These are phyloP conservation scores for Pholiota adiposa DNA, from an alignment of 1,284 basidiomycete genomes.

Conservation along the genomic window DNA sequence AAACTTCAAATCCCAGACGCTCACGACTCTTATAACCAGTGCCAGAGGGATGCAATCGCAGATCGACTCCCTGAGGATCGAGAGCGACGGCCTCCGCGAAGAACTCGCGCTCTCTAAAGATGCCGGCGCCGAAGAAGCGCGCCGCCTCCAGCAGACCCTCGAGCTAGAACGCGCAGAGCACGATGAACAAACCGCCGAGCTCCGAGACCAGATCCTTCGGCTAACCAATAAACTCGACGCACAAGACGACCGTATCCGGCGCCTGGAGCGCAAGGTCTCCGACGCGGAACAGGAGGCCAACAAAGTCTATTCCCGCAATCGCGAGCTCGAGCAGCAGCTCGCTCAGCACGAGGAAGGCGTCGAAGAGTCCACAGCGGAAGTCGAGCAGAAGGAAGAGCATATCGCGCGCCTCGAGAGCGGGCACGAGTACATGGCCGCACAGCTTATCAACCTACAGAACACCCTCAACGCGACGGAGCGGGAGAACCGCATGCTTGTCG, in stretches of 20 bases:
- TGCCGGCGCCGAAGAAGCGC: slow-evolving; percentile 3
- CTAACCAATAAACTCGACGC: slow-evolving; percentile 6
- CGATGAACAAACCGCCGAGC: slow-evolving; percentile 2
- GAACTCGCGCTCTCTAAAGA: not conserved
- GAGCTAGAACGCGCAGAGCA: slow-evolving; percentile 18
- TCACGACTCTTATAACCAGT: slow-evolving; percentile 9
- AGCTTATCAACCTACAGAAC: slow-evolving; percentile 26
- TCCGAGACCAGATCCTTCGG: not conserved
- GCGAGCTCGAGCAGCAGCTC: slow-evolving; percentile 17
- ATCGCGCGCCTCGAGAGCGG: slow-evolving; percentile 22
- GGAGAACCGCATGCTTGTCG: slow-evolving; percentile 35
- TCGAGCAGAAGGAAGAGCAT: slow-evolving; percentile 23
- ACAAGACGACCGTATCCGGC: not conserved
- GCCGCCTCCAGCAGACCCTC: slow-evolving; percentile 18
- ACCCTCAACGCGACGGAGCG: slow-evolving; percentile 32
- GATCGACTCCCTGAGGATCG: slow-evolving; percentile 13
- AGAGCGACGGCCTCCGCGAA: slow-evolving; percentile 8
- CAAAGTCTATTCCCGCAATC: slow-evolving; percentile 16
- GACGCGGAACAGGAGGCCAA: slow-evolving; percentile 20
- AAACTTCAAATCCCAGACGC: slow-evolving; percentile 6
- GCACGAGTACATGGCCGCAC: slow-evolving; percentile 20
- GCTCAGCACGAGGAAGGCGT: slow-evolving; percentile 16
- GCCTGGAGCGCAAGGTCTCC: slow-evolving; percentile 8
- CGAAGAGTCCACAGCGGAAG: slow-evolving; percentile 12
- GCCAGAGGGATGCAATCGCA: slow-evolving; percentile 2